These are phyloP conservation scores for Telopea speciosissima DNA, from an alignment of 177 flowering plant genomes.

Conservation along the genomic window DNA sequence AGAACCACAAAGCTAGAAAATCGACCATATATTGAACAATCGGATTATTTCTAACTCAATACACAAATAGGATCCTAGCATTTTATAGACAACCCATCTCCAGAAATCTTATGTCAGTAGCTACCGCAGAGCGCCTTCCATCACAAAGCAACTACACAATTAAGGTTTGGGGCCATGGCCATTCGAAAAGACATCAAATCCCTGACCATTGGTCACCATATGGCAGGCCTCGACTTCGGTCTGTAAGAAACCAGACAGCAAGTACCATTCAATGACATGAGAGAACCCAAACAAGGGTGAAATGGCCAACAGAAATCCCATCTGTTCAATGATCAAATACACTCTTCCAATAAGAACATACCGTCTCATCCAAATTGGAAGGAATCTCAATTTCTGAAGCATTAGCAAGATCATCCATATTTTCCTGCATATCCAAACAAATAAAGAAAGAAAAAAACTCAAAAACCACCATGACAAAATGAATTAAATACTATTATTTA, in stretches of 20 bases:
- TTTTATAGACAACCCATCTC: constrained; percentile 11
- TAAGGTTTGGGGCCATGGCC: constrained; percentile 2
- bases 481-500: neutral
- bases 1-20: neutral
- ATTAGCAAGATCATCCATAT: constrained; percentile 34
- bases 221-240: neutral
- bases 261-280: neutral
- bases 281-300: neutral
- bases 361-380: constrained; percentile 29
- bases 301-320: neutral
- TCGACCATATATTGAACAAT: constrained; percentile 1
- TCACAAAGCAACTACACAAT: constrained; percentile 1
- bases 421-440: constrained; percentile 31
- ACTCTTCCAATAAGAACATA: neutral
- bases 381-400: constrained; percentile 28
- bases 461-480: constrained; percentile 2
- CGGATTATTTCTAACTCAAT: neutral
- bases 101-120: constrained; percentile 4
- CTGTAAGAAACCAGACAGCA: neutral
- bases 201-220: constrained; percentile 1
- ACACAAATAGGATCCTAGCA: constrained; percentile 17
- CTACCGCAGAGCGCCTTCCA: neutral
- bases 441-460: neutral
- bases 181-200: neutral
- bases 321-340: too few relatives aligned